Base-by-base conservation (phyloP, 345 rosid genomes). In the Syzygium oleosum region DNA sequence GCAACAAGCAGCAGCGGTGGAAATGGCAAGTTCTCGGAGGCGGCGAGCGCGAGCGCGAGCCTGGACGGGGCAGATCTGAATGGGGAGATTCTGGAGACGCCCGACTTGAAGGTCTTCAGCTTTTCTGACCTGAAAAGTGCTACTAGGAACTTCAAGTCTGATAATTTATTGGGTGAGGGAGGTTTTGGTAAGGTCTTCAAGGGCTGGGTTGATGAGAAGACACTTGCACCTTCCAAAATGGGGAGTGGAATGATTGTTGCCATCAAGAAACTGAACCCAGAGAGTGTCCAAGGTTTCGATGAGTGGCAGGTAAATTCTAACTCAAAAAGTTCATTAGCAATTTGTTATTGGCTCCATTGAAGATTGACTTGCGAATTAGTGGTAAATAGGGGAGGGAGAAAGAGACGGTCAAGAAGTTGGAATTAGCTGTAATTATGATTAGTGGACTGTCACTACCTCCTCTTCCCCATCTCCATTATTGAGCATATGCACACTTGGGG, bases 181-280 rank as follows among this genome's bases (percentile, higher is more conserved):
- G 97, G 96, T 21, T 97, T 96, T 23, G 99, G 99, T 3, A 94
- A 87, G 85, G 99, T 97, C 77, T 97, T 89, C 90, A 95, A 93
- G 92, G 99, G 99, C 4, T 97, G 97, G 97, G 65, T 97, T 16
- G 95, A 97, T 87, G 95, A 89, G 49, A 94, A 86, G 91, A 93
- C 93, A 85, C 88, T 92, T 4, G 88, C 92, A 31, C 98, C 99
- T 29, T 92, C 97, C 17, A 94, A 91, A 84, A 21, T 80, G 68
- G 97, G 95, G 54, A 84, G 13, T 51, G 99, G 98, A 51, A 93
- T 94, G 91, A 84, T 88, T 49, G 96, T 96, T 85, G 99, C 99
- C 83, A 91, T 97, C 88, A 97, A 96, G 92, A 95, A 95, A 92
- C 87, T 95, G 88, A 97, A 93, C 88, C 83, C 93, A 0, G 95